Base-by-base conservation (phyloP, 306 rosid species). In the Arachis hypogaea region DNA sequence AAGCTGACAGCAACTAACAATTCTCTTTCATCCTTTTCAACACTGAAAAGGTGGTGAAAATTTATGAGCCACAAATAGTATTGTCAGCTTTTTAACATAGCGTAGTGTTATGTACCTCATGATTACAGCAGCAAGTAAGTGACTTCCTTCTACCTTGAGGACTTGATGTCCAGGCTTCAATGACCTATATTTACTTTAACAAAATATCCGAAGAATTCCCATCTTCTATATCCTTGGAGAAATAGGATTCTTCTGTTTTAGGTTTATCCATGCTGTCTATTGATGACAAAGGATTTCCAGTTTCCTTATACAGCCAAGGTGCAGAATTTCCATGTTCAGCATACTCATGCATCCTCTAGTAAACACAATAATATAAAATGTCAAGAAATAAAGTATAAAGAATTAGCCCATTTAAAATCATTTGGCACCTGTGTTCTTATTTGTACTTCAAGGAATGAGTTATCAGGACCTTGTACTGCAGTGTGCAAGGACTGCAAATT, bases 301-400 rank as follows among this genome's bases (percentile, higher is more conserved):
- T 81, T 82, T 93, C 97, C 82, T 93, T 93, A 80, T 93, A 93
- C 77, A 93, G 97, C 98, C 98, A 93, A 84, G 91, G 98, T 43
- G 98, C 97, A 38, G 98, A 97, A 74, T 86, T 91, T 81, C 98
- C 98, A 82, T 93, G 92, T 78, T 93, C 97, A 72, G 98, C 98
- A 84, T 84, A 79, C 72, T 93, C 94, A 38, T 93, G 98, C 98
- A 93, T 91, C 87, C 94, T 93, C 98, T 93, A 69, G 71, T 7
- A 71, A 57, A 64, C 42, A 73, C 42, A 60, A 80, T 63, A 70
- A 72, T 50, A 50, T 47, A 56, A 52, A 63, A 72, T 68, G 68
- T 71, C 28, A 81, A 62, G 55, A 61, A 67, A 75, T 66, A 56
- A 73, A 66, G 68, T 49, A 43, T 10, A 64, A 66, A 52, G 42